Base-by-base conservation (phyloP, 2,329 filamentous ascomycete genomes). In the Phialemonium atrogriseum region DNA sequence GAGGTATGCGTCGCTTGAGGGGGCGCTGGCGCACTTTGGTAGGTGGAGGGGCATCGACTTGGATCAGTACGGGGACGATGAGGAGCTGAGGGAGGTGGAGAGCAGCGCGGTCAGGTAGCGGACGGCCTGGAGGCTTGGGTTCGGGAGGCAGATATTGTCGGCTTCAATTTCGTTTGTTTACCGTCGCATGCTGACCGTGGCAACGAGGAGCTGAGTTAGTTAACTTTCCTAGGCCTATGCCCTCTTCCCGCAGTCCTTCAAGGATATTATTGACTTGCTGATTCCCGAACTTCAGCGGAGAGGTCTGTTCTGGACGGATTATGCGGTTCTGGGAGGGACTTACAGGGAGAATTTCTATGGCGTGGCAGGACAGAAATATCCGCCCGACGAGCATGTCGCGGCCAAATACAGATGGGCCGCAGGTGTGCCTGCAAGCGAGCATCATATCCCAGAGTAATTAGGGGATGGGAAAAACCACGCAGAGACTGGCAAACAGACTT, bases 61-160 rank as follows among this genome's bases (percentile, higher is more conserved):
- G 10, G 43, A 39, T 33, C 41, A 54, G 41, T 60, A 59, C 32
- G 56, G 53, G 2, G 56, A 59, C 12, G 54, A 59, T 4, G 54
- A 60, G 39, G 56, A 60, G 38, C 41, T 60, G 34, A 46, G 56
- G 17, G 43, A 59, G 30, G 59, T 57, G 23, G 49, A 63, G 47
- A 56, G 56, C 39, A 55, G 60, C 32, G 48, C 61, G 30, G 46
- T 62, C 37, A 43, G 60, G 77, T 84, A 2, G 80, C 77, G 0
- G 79, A 85, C 47, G 66, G 70, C 25, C 62, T 86, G 34, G 76
- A 85, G 53, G 54, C 61, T 1, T 85, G 80, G 80, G 61, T 84
- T 0, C 47, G 60, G 5, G 79, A 83, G 49, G 78, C 76, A 0
- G 80, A 83, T 41, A 69, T 85, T 1, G 80, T 85, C 47, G 80